Percentiles rank a stretch among this genome's conserved stretches.
phyloP scores from a whole-genome alignment of 768 basidiomycete genomes.

The Lentinula boryana region DNA sequence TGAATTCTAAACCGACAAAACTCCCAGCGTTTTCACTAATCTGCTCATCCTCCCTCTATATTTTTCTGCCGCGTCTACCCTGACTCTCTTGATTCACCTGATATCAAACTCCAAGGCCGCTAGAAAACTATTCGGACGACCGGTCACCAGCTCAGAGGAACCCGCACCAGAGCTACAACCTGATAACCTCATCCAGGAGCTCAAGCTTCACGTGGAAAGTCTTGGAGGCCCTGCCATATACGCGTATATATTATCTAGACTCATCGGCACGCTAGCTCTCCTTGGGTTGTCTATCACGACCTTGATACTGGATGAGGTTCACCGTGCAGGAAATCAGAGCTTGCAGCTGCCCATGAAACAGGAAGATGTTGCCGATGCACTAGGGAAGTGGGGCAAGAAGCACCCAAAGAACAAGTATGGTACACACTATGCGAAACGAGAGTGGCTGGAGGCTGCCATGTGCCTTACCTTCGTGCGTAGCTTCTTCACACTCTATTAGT shows the following conservation, averaged over 20 bases:
- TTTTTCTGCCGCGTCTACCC: constrained; percentile 25
- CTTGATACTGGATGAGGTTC: constrained; percentile 26
- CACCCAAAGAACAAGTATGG: constrained; percentile 16
- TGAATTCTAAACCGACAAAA: not conserved
- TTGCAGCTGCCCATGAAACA: not conserved
- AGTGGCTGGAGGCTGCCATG: constrained; percentile 25
- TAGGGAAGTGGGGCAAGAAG: constrained; percentile 22
- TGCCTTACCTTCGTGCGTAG: constrained; percentile 25
- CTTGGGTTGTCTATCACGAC: constrained; percentile 44
- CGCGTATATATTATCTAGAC: constrained; percentile 37
- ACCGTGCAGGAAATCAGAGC: not conserved
- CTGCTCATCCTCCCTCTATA: constrained; percentile 31
- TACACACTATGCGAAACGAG: constrained; percentile 12
- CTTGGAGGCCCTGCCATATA: constrained; percentile 46
- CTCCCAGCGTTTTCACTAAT: constrained; percentile 6
- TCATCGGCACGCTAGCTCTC: constrained; percentile 39
- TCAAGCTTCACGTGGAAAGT: constrained; percentile 30
- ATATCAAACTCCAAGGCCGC: constrained; percentile 12
- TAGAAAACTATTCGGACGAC: constrained; percentile 7
- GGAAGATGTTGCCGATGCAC: not conserved
- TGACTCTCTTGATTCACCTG: constrained; percentile 26
- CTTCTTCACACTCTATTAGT: not conserved
- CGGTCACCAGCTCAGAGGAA: constrained; percentile 9
- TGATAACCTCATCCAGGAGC: constrained; percentile 24
- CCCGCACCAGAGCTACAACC: constrained; percentile 14